Evolutionary conservation across 2,329 filamentous ascomycete genomes (phyloP).

Genomic region (Pseudocercospora macadamiae): DNA sequence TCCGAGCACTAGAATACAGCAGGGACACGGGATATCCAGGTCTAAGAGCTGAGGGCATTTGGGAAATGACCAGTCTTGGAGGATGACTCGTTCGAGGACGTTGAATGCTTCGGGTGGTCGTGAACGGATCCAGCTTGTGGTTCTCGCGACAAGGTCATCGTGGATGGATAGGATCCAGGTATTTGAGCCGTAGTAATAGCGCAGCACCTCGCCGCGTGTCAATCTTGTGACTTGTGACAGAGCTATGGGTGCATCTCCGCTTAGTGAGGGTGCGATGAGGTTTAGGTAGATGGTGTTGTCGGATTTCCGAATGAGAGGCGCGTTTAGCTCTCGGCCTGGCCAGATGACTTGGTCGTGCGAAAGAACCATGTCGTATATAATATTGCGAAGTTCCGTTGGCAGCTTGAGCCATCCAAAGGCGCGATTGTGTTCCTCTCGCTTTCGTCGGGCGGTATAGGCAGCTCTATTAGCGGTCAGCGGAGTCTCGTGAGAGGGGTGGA

Average conservation of each 20-base stretch:
- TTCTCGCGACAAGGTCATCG: neutral
- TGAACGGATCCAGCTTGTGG: conserved; percentile 2
- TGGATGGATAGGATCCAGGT: conserved; percentile 1
- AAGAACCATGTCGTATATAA: conserved; percentile 1
- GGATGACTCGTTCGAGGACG: neutral
- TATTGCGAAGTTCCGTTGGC: conserved; percentile 9
- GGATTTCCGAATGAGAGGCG: neutral
- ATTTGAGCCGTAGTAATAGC: neutral
- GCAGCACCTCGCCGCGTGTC: neutral
- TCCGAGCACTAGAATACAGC: neutral
- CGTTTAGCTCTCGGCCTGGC: neutral
- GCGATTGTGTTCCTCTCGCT: conserved; percentile 8
- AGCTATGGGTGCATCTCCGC: neutral
- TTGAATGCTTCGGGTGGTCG: neutral
- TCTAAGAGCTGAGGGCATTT: neutral
- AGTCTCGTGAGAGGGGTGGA: no score
- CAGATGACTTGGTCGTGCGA: neutral
- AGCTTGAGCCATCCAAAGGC: conserved; percentile 11
- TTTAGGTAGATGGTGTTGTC: neutral
- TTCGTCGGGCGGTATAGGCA: conserved; percentile 6
- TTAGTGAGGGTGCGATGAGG: neutral
- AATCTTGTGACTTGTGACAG: neutral
- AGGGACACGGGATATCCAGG: neutral
- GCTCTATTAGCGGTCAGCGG: conserved; percentile 3
- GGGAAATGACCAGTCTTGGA: neutral